phyloP scores from a whole-genome alignment of 768 basidiomycete genomes.

The Rhizopogon vinicolor region DNA sequence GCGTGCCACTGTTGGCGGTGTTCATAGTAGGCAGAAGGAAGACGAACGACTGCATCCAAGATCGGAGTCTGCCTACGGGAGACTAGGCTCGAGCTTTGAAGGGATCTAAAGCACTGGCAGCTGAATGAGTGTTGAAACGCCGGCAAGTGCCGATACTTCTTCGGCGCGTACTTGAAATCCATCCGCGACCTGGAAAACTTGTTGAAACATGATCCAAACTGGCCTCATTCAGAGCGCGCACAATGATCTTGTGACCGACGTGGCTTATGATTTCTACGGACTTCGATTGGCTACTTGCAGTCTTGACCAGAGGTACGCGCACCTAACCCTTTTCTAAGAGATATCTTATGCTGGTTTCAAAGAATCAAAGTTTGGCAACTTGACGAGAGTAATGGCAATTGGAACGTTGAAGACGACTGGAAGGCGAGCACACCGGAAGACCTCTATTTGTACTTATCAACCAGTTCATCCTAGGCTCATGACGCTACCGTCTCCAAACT shows the following conservation, averaged over 20 bases:
- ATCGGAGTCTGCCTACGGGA: too few relatives aligned
- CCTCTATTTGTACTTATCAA: constrained; percentile 1
- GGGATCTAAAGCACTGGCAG: too few relatives aligned
- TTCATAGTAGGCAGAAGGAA: too few relatives aligned
- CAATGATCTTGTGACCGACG: constrained; percentile 78
- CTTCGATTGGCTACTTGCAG: constrained; percentile 75
- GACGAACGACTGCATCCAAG: too few relatives aligned
- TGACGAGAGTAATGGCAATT: constrained; percentile 66
- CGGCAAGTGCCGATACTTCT: too few relatives aligned
- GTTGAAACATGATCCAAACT: constrained; percentile 62
- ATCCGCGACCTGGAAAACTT: too few relatives aligned
- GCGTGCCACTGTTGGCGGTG: too few relatives aligned
- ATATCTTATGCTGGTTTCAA: constrained; percentile 10
- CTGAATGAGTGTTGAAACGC: too few relatives aligned
- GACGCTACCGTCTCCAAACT: constrained; percentile 84
- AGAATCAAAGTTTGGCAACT: constrained; percentile 87
- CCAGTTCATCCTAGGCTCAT: constrained; percentile 67
- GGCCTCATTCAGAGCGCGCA: constrained; percentile 77
- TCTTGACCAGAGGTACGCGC: constrained; percentile 68
- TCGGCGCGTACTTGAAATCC: too few relatives aligned
- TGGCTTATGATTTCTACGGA: constrained; percentile 90
- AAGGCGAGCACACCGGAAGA: constrained; percentile 46
- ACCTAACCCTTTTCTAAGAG: neutral
- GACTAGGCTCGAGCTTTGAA: too few relatives aligned
- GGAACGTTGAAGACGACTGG: constrained; percentile 87